Conservation (phyloP, 148 eudicot genomes). For the Fagopyrum esculentum region DNA sequence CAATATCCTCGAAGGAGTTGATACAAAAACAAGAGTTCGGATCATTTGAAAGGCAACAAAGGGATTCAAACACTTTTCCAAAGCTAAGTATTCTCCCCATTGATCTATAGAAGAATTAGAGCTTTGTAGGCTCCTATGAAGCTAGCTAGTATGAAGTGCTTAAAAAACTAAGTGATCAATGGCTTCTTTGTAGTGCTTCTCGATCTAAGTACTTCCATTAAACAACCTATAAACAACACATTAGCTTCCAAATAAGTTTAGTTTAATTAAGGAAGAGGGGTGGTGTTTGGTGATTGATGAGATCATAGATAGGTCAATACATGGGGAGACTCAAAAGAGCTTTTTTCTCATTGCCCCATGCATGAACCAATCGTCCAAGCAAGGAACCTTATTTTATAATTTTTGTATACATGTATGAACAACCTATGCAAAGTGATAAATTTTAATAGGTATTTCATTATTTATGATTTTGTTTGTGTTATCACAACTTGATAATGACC, state of each 20-base stretch:
- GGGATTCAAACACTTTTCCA: constrained; percentile 55
- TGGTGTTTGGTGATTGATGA: background rate
- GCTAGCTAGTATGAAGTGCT: background rate
- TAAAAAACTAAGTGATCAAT: background rate
- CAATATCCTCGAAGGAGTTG: constrained; percentile 35
- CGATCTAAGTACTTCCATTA: constrained; percentile 1
- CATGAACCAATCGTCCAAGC: background rate
- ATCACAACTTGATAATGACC: too few relatives aligned
- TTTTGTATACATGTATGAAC: background rate
- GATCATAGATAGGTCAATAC: constrained; percentile 1
- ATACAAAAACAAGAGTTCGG: constrained; percentile 67
- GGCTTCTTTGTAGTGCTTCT: background rate
- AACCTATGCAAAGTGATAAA: background rate
- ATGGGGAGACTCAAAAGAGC: constrained; percentile 1
- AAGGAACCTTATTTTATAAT: background rate
- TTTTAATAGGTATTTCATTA: background rate
- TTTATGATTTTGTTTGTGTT: too few relatives aligned
- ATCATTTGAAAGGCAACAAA: constrained; percentile 47
- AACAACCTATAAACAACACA: background rate
- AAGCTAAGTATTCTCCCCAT: constrained; percentile 50
- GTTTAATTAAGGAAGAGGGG: background rate
- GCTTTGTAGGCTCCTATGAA: background rate
- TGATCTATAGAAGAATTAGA: background rate
- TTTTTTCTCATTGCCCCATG: constrained; percentile 12
- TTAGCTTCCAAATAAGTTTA: background rate